phyloP scores from a whole-genome alignment of 345 rosid genomes.

The Acer saccharum region DNA sequence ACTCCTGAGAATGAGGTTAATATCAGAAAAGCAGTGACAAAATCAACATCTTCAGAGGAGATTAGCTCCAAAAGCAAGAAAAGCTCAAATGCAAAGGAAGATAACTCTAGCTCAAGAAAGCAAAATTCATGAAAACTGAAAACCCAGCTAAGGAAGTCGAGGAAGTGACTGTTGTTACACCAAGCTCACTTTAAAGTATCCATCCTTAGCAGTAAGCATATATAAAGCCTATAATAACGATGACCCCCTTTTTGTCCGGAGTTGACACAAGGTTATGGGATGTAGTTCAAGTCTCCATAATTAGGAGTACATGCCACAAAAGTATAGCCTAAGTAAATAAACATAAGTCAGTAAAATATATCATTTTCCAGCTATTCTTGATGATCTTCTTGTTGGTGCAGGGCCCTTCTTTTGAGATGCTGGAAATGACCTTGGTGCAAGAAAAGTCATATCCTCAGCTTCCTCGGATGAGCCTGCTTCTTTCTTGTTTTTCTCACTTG shows the following conservation, averaged over 20 bases:
- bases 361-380: conserved; percentile 1
- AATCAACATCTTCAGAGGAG: neutral
- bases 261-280: neutral
- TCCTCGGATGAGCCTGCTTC: neutral
- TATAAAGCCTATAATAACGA: neutral
- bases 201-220: neutral
- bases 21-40: too few species aligned
- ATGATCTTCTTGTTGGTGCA: neutral
- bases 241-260: neutral
- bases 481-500: too few species aligned
- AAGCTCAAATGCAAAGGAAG: neutral
- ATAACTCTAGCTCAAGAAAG: neutral
- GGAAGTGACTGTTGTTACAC: neutral
- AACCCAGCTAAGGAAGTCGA: too few species aligned
- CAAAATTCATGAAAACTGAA: too few species aligned
- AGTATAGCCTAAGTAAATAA: neutral
- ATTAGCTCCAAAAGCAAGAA: neutral
- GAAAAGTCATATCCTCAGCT: neutral
- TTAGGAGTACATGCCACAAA: neutral
- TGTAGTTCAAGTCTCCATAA: neutral
- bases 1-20: too few species aligned
- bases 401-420: neutral
- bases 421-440: neutral
- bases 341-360: neutral
- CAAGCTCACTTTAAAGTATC: neutral